These are phyloP conservation scores for Fraxinus americana DNA, from an alignment of 257 asterid genomes.

Conservation along the genomic window DNA sequence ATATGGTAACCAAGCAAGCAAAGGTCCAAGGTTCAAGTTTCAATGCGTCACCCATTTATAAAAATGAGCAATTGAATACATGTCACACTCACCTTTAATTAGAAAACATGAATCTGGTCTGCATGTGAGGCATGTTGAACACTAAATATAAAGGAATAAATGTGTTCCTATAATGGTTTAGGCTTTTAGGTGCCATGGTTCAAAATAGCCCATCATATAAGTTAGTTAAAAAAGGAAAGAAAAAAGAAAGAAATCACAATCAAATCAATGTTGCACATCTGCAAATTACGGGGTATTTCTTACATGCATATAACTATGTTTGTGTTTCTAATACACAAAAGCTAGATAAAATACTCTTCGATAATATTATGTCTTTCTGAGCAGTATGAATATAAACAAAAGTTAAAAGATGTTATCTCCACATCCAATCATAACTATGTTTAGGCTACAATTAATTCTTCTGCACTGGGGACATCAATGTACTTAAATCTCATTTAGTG, in stretches of 20 bases:
- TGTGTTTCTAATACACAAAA: not conserved
- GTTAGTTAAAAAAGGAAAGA: not conserved
- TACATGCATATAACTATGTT: not conserved
- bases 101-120: not conserved
- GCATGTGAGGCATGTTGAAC: not conserved
- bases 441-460: slow-evolving; percentile 6
- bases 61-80: not conserved
- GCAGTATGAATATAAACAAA: not conserved
- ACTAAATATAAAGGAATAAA: not conserved
- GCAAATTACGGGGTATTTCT: not conserved
- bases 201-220: not conserved
- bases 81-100: not conserved
- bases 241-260: not conserved
- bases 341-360: not conserved
- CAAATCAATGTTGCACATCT: not conserved
- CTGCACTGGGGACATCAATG: not conserved
- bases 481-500: slow-evolving; percentile 4
- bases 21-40: not conserved
- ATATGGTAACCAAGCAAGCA: not conserved
- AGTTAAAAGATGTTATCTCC: not conserved
- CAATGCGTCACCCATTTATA: not conserved
- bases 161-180: not conserved
- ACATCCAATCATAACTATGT: not conserved
- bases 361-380: not conserved
- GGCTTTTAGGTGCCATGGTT: not conserved